Evolutionary conservation across 371 early-diverging fungal genomes (phyloP).

Genomic region (Mucor indicus): DNA sequence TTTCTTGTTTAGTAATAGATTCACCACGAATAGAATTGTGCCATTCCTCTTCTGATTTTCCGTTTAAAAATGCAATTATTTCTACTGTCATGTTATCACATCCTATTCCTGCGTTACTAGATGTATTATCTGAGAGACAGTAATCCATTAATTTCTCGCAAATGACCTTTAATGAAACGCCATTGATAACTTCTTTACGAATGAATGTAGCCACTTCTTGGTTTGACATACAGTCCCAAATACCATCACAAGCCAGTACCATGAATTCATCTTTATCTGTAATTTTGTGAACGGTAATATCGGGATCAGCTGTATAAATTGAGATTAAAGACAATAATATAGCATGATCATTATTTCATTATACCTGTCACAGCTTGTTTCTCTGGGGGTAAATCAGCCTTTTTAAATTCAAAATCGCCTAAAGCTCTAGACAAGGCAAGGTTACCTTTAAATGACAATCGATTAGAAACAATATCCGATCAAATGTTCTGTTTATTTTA

Average conservation of each 20-base stretch:
- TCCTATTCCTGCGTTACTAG: constrained; percentile 83
- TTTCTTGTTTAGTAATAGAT: background rate
- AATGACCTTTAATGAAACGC: constrained; percentile 55
- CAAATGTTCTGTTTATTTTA: too few relatives aligned
- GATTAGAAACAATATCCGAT: too few relatives aligned
- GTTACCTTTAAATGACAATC: constrained; percentile 54
- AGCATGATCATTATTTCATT: constrained; percentile 68
- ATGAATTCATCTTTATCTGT: constrained; percentile 84
- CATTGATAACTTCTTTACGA: constrained; percentile 57
- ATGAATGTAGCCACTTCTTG: constrained; percentile 87
- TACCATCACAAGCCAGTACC: constrained; percentile 96
- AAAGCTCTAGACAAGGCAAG: constrained; percentile 94
- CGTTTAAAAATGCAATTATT: constrained; percentile 84
- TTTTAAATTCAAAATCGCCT: constrained; percentile 97
- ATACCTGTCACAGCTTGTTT: constrained; percentile 86
- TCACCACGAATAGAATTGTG: constrained; percentile 11
- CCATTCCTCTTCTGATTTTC: constrained; percentile 72
- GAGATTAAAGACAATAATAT: constrained; percentile 70
- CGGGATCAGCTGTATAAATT: constrained; percentile 88
- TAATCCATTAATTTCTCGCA: constrained; percentile 89
- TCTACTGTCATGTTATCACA: constrained; percentile 98
- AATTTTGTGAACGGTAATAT: constrained; percentile 63
- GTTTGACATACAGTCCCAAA: constrained; percentile 96
- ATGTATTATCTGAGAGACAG: constrained; percentile 85
- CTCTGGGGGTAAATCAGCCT: constrained; percentile 72